Base-by-base conservation (phyloP, 1,284 basidiomycete species). In the Sanghuangporus weigelae region DNA sequence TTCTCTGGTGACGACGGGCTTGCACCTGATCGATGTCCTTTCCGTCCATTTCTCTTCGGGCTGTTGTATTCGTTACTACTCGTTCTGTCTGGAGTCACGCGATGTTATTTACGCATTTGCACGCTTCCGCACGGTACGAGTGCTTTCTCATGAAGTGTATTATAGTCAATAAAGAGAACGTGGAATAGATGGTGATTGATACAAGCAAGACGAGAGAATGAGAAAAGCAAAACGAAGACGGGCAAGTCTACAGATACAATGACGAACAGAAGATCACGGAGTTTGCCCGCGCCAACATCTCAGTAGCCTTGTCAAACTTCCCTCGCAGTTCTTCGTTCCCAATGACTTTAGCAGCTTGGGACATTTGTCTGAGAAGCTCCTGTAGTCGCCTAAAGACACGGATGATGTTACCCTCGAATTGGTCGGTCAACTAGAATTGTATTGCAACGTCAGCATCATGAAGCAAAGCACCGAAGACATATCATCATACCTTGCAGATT, bases 331-430 rank as follows among this genome's bases (percentile, higher is more conserved):
- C 96, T 7, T 82, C 83, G 73, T 98, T 98, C 7, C 96, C 96
- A 67, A 98, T 98, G 12, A 97, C 96, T 71, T 95, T 95, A 0
- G 96, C 93, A 0, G 96, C 96, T 71, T 89, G 84, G 5, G 87
- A 86, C 95, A 99, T 97, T 76, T 99, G 97, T 46, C 96, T 84
- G 35, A 99, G 82, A 40, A 99, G 84, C 76, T 99, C 97, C 67
- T 96, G 93, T 36, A 99, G 77, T 11, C 97, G 86, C 57, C 97
- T 81, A 80, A 99, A 98, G 6, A 95, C 94, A 63, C 96, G 90
- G 71, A 97, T 97, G 38, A 97, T 79, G 63, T 89, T 95, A 44
- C 96, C 96, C 73, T 99, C 97, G 70, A 99, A 99, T 63, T 96
- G 91, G 74, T 98, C 96, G 1, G 96, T 96, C 71, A 95, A 81